Evolutionary conservation across 192 early-diverging fungal species (phyloP).

Genomic region (Podila clonocystis): DNA sequence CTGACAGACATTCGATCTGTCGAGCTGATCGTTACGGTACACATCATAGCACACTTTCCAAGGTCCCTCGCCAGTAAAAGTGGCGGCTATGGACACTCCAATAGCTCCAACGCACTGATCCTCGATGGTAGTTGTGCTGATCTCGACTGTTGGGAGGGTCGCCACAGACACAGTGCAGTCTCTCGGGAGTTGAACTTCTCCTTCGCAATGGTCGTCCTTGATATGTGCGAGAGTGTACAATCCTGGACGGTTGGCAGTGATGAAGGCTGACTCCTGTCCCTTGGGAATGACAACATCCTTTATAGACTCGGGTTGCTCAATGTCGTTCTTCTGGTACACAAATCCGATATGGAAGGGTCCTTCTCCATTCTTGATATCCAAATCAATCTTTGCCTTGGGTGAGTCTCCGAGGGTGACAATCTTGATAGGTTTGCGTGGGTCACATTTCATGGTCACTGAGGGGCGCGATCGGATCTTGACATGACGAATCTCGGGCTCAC

Average conservation of each 20-base stretch:
- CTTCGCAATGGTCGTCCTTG: conserved; percentile 33
- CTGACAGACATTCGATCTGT: conserved; percentile 15
- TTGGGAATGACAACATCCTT: conserved; percentile 18
- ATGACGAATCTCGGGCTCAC: conserved; percentile 40
- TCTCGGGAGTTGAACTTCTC: conserved; percentile 21
- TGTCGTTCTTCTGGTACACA: conserved; percentile 34
- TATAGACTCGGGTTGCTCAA: conserved; percentile 37
- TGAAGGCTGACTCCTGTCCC: conserved; percentile 2
- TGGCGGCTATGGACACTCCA: conserved; percentile 38
- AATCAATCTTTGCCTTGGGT: conserved; percentile 5
- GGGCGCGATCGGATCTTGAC: conserved; percentile 32
- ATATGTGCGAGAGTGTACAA: conserved; percentile 38
- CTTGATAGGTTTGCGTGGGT: conserved; percentile 31
- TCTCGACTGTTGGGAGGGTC: conserved; percentile 25
- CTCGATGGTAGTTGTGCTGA: conserved; percentile 31
- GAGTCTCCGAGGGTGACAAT: conserved; percentile 21
- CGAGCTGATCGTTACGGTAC: conserved; percentile 9
- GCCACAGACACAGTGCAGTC: conserved; percentile 39
- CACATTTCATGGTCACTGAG: conserved; percentile 28
- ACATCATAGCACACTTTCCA: conserved; percentile 46
- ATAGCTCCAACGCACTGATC: conserved; percentile 44
- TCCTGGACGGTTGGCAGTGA: conserved; percentile 24
- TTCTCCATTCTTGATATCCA: conserved; percentile 21
- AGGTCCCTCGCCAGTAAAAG: conserved; percentile 46
- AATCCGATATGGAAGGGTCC: conserved; percentile 34